Evolutionary conservation across 176 grass and related monocot species (phyloP).

Genomic region (Areca catechu): DNA sequence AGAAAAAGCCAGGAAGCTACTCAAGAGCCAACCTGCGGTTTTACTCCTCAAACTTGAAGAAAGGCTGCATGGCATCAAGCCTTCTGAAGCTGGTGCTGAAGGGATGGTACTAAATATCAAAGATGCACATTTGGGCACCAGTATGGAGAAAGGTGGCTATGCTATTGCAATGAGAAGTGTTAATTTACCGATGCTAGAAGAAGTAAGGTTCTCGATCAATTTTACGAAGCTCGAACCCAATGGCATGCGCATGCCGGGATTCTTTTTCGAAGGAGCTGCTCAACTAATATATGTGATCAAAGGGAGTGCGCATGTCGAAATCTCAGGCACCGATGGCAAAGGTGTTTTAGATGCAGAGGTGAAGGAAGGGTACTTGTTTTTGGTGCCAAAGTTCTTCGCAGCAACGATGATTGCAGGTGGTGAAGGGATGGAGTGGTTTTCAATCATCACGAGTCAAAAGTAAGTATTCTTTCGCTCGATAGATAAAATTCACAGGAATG

Average conservation of each 20-base stretch:
- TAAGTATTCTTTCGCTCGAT: neutral
- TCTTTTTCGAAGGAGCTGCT: slow-evolving; percentile 5
- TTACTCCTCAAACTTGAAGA: neutral
- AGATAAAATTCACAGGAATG: too few relatives aligned
- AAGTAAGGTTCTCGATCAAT: slow-evolving; percentile 4
- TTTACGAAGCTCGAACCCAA: slow-evolving; percentile 10
- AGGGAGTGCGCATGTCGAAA: slow-evolving; percentile 19
- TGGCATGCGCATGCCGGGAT: slow-evolving; percentile 7
- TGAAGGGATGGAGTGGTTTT: slow-evolving; percentile 27
- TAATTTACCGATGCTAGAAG: neutral
- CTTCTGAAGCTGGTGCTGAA: slow-evolving; percentile 8
- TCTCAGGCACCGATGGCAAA: neutral
- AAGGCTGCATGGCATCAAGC: slow-evolving; percentile 1
- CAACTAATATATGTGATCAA: slow-evolving; percentile 22
- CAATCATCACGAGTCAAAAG: slow-evolving; percentile 30
- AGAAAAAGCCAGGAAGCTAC: neutral
- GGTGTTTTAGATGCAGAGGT: slow-evolving; percentile 12
- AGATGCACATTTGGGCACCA: neutral
- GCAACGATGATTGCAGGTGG: slow-evolving; percentile 5
- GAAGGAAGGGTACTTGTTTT: slow-evolving; percentile 12
- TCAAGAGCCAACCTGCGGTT: slow-evolving; percentile 10
- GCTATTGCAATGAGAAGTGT: neutral
- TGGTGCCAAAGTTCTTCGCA: slow-evolving; percentile 21
- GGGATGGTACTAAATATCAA: slow-evolving; percentile 15
- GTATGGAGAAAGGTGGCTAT: neutral